Evolutionary conservation across 768 basidiomycete species (phyloP).

Genomic region (Auricularia auricula-judae): DNA sequence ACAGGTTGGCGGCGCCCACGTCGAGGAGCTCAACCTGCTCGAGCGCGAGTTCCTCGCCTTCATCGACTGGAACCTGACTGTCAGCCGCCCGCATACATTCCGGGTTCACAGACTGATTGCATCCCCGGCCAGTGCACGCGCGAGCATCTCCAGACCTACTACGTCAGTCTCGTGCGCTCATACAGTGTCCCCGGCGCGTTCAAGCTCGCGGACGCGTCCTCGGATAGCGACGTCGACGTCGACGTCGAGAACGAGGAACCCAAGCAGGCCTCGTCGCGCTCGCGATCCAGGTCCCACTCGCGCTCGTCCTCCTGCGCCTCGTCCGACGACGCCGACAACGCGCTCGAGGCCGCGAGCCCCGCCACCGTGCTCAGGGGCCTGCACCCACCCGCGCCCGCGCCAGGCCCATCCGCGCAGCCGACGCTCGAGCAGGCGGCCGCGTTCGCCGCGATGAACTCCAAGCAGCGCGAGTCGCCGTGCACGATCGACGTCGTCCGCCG

Average conservation of each 20-base stretch:
- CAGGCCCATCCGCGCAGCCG: background rate
- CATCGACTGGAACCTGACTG: conserved; percentile 92
- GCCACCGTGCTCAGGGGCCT: background rate
- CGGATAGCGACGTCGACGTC: background rate
- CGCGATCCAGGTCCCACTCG: background rate
- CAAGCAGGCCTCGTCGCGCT: background rate
- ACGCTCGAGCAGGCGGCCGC: background rate
- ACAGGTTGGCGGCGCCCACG: conserved; percentile 88
- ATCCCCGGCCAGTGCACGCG: conserved; percentile 61
- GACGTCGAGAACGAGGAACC: background rate
- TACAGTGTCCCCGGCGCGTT: conserved; percentile 33
- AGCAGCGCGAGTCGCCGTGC: background rate
- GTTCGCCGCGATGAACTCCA: background rate
- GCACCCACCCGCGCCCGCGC: background rate
- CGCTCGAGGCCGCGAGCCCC: background rate
- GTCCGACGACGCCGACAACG: background rate
- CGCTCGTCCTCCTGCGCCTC: background rate
- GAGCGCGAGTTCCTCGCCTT: conserved; percentile 87
- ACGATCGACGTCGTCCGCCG: background rate
- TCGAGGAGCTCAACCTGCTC: conserved; percentile 84
- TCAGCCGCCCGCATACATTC: conserved; percentile 31
- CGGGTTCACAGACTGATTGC: background rate
- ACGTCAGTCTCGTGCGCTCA: conserved; percentile 83
- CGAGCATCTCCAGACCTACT: conserved; percentile 86
- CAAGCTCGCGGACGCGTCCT: background rate